Percentiles rank a stretch among this genome's conserved stretches.
Evolutionary conservation across 1,284 basidiomycete genomes (phyloP).

Genomic region (Coriolopsis trogii): DNA sequence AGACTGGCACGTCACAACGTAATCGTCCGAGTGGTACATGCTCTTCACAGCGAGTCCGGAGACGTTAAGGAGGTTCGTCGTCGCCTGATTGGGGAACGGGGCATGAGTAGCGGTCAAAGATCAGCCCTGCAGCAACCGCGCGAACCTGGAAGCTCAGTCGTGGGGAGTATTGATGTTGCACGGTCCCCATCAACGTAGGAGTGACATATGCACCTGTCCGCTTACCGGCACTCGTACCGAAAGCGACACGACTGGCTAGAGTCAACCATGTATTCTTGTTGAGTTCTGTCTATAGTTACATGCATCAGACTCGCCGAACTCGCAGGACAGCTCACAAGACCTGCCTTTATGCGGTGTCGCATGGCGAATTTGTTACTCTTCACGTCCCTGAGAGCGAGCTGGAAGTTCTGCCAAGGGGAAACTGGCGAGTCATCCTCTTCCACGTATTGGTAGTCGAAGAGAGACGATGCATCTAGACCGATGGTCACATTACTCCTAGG

Average conservation of each 20-base stretch:
- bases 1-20: conserved; percentile 26
- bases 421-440: conserved; percentile 11
- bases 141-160: conserved; percentile 43
- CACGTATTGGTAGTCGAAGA: conserved; percentile 33
- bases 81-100: conserved; percentile 26
- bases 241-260: conserved; percentile 18
- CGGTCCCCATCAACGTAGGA: conserved; percentile 43
- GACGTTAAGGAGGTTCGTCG: conserved; percentile 30
- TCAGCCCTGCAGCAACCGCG: background rate
- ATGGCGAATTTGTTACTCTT: conserved; percentile 10
- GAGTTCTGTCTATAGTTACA: conserved; percentile 27
- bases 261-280: conserved; percentile 30
- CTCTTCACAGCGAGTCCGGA: conserved; percentile 29
- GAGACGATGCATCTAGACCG: conserved; percentile 53
- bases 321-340: background rate
- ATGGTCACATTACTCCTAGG: conserved; percentile 35
- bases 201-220: conserved; percentile 11
- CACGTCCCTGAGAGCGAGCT: conserved; percentile 17
- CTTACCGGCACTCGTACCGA: conserved; percentile 3
- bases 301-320: conserved; percentile 4
- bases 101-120: conserved; percentile 1
- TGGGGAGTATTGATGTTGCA: conserved; percentile 54
- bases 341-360: conserved; percentile 27
- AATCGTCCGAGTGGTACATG: conserved; percentile 31
- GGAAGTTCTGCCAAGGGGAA: conserved; percentile 14